Base-by-base conservation (phyloP, 352 stramenopile genomes). In the Achlya hypogyna region DNA sequence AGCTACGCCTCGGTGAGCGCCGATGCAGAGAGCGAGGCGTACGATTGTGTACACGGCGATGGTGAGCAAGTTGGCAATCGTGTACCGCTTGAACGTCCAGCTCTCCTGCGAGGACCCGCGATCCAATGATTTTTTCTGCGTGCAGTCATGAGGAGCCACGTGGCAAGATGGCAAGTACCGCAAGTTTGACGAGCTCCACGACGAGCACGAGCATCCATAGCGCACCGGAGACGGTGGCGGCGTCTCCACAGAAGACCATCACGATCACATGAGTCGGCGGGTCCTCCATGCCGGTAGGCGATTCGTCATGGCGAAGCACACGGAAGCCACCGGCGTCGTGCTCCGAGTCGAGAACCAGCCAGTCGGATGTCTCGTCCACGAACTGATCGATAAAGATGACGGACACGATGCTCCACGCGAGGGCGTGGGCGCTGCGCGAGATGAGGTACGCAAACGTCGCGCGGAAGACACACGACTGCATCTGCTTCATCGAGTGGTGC, bases 131-230 rank as follows among this genome's bases (percentile, higher is more conserved):
- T 56, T 56, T 56, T 56, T 56, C 49, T 56, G 22, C 22, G n/a
- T 56, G 49, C 25, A 56, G 49, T 38, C 25, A 54, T 54, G 49
- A 54, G 23, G 23, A 54, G 4, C n/a, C 16, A 28, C 10, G 31
- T 28, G 8, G 2, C 12, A 28, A 5, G 28, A 60, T 4, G 31
- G 16, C 10, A 29, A 40, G 27, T 35, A 67, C 60, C 60, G 51
- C 60, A n/a, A 67, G 32, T 3, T 49, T 49, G 10, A 67, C 23
- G 4, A 67, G 29, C 28, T 67, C 60, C 12, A 58, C 1, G 6
- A 67, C 60, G 51, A 67, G 60, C 12, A 67, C 60, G 18, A 67
- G 38, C 60, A 67, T 67, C 60, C 60, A 67, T 14, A 67, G 60
- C 23, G n/a, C 51, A 32, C 60, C 27, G 6, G 60, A 67, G 22